Evolutionary conservation across 2,329 filamentous ascomycete genomes (phyloP).

Genomic region (Sarocladium strictum): DNA sequence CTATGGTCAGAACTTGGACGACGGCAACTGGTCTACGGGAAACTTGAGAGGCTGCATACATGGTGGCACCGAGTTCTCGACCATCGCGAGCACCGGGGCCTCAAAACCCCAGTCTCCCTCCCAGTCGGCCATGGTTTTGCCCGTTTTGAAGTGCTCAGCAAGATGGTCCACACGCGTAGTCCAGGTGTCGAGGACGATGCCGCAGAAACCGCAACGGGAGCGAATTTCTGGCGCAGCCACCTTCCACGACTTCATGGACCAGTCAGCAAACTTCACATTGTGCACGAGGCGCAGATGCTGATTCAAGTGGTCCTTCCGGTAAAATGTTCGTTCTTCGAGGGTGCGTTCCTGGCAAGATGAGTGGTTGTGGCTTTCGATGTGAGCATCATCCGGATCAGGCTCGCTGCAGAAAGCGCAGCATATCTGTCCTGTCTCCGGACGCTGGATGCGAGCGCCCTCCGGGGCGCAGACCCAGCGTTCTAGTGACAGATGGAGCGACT

Average conservation of each 20-base stretch:
- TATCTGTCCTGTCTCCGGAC: slow-evolving; percentile 51
- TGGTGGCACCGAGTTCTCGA: slow-evolving; percentile 61
- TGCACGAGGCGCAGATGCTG: slow-evolving; percentile 60
- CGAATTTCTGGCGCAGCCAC: slow-evolving; percentile 54
- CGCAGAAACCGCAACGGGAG: slow-evolving; percentile 61
- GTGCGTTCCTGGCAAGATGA: slow-evolving; percentile 61
- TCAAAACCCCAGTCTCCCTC: slow-evolving; percentile 67
- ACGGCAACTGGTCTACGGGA: slow-evolving; percentile 29
- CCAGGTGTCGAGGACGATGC: slow-evolving; percentile 57
- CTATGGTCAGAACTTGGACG: slow-evolving; percentile 33
- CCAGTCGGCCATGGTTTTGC: slow-evolving; percentile 63
- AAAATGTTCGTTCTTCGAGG: slow-evolving; percentile 56
- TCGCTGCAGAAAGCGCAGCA: slow-evolving; percentile 56
- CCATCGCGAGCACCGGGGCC: slow-evolving; percentile 51
- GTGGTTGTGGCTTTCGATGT: slow-evolving; percentile 54
- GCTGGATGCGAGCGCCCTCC: slow-evolving; percentile 47
- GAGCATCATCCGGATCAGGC: slow-evolving; percentile 47
- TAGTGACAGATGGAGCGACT: slow-evolving; percentile 58
- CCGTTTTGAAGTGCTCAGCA: slow-evolving; percentile 62
- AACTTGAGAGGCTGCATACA: slow-evolving; percentile 43
- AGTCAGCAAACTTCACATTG: slow-evolving; percentile 52
- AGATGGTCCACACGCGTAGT: slow-evolving; percentile 54
- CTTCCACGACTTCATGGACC: slow-evolving; percentile 63
- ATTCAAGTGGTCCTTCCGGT: slow-evolving; percentile 61
- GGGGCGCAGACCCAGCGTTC: slow-evolving; percentile 61